Base-by-base conservation (phyloP, 306 rosid species). In the Vigna hirtella region DNA sequence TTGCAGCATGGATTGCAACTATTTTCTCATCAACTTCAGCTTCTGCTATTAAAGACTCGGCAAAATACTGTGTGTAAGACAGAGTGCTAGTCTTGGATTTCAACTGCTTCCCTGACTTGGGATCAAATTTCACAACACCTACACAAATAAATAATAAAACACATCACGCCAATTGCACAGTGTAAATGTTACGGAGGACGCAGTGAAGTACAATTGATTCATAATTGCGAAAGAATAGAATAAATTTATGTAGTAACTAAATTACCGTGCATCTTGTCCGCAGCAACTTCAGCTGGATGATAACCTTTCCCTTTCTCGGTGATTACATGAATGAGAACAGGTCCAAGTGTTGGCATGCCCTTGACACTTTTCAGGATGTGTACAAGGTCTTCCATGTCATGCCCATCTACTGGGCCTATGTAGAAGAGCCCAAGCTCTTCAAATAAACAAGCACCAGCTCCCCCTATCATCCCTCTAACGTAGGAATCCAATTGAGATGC, bases 251-350 rank as follows among this genome's bases (percentile, higher is more conserved):
- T 36, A 22, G 57, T 15, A 8, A 7, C 11, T 18, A 73, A 88
- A 13, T 61, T 28, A 62, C 95, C 93, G 6, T 90, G 96, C 93
- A 88, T 88, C 73, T 90, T 90, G 76, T 90, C 96, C 22, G 88
- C 7, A 16, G 96, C 91, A n/a, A 28, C 48, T 77, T 87, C 91
- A 11, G 96, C 96, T 3, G 89, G 91, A 26, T 56, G 82, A 73
- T 90, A 90, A 22, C 96, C 90, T 71, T 87, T 88, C 57, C 96
- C 96, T 83, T 90, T 90, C 82, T 90, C 89, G 0, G 96, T 88
- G 73, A 88, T 52, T 9, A 76, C 85, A 61, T 88, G 93, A 15
- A 90, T 80, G 43, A 90, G 88, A 62, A 90, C 84, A 69, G 93
- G 93, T n/a, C 96, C 93, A 4, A 83, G 24, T 13, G 77, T 36